Base-by-base conservation (phyloP, 2,329 filamentous ascomycete genomes). In the Stagonosporopsis cucurbitacearum region DNA sequence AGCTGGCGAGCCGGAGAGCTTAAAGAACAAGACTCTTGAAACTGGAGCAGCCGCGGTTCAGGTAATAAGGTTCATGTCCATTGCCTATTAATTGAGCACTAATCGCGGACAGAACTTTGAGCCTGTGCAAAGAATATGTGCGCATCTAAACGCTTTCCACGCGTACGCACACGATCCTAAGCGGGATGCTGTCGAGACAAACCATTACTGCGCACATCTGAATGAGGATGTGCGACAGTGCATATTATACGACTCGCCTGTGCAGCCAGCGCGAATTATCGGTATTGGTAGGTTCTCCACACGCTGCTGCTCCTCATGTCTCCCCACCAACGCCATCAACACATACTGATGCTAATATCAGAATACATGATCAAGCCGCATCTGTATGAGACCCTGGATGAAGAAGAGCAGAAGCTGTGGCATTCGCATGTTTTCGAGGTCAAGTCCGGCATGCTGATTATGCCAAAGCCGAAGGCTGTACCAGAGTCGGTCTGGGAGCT, bases 91-190 rank as follows among this genome's bases (percentile, higher is more conserved):
- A 36, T 35, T 30, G 51, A 22, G 57, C 26, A 17, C 25, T 39
- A n/a, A 50, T 7, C 12, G 20, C 6, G 4, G 9, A 9, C 35
- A 88, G 83, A 82, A 85, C 61, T 91, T 96, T 72, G 79, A 82
- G 0, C 91, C 91, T 0, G 76, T 91, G 6, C 88, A 91, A 66
- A 84, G 86, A 49, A 83, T 96, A 44, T 95, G 91, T 75, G 91
- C 90, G 1, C 90, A 94, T 69, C 81, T 96, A 1, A 93, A 95
- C 66, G 91, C 90, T n/a, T 93, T 93, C 69, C 92, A 96, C 69
- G 86, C 88, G 43, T 95, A 95, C 69, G 88, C 87, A n/a, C 82
- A 86, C 23, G 89, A 94, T 41, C 86, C 87, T 0, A 82, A 78
- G 1, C 86, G 89, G 6, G 48, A 52, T 13, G 82, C 80, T 35